Evolutionary conservation across 2,329 filamentous ascomycete species (phyloP), one percentile per base, ranked within the genome.

Genomic region (Alternaria viburni): DNA sequence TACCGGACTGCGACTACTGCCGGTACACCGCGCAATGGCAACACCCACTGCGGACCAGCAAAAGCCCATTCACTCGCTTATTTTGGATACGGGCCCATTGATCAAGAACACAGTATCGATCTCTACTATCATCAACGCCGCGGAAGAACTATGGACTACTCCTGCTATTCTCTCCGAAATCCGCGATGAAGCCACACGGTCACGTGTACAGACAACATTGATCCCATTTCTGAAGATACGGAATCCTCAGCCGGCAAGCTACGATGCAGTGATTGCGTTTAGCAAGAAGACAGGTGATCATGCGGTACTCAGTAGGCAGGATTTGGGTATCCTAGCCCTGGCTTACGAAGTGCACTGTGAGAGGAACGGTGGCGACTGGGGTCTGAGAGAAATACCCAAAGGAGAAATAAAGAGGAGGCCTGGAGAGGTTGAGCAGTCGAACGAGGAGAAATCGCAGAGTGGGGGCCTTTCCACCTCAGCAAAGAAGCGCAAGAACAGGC

Each of bases 261-360:
- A 97, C 68, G 91, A 90, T 74, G 86, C 95, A 63, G 87, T 97
- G 5, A 89, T 88, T 52, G 91, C 92, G 61, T 98, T 98, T 83
- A 92, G 96, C 47, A 88, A 92, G 58, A 91, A 89, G 78, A 98
- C 96, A 0, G 96, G 96, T 59, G 96, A 99, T 79, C 86, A 94
- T 66, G 88, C 91, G 11, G 95, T 97, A 1, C 83, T 99, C 62
- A 97, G 94, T 81, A 89, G 87, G 76, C 91, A 93, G 1, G 96
- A 99, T 88, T 84, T 98, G 64, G 91, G 96, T 70, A 87, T 99
- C 44, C 84, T 98, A 74, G 96, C 95, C 9, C 83, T 99, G 59
- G 91, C 93, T 1, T 98, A 98, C 79, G 96, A 99, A 78, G 79
- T 98, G n/a, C 95, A 98, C 74, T 91, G 92, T 73, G 94, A 98